Percentiles rank a stretch among this genome's conserved stretches.
Conservation (phyloP, 2,329 filamentous ascomycete genomes). For the Periconia digitata region DNA sequence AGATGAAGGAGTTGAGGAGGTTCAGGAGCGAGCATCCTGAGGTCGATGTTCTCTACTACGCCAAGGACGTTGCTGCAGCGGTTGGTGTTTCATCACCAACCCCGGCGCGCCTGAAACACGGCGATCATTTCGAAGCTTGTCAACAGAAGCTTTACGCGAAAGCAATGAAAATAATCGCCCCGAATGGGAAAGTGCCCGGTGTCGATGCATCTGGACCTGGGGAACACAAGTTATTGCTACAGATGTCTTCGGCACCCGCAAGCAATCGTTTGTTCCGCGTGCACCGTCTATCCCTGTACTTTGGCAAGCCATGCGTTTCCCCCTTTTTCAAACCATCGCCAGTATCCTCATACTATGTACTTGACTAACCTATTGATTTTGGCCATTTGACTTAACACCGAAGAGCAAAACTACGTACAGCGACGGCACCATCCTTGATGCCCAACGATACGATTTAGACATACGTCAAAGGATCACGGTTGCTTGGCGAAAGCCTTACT, state of each 20-base stretch:
- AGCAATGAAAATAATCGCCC: neutral
- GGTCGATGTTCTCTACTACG: constrained; percentile 3
- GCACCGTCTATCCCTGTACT: neutral
- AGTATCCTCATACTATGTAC: too few relatives aligned
- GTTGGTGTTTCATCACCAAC: constrained; percentile 8
- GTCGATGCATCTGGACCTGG: neutral
- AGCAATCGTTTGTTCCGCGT: neutral
- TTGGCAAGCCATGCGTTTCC: too few relatives aligned
- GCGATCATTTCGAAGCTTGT: neutral
- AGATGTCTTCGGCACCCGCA: too few relatives aligned
- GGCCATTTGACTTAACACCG: too few relatives aligned
- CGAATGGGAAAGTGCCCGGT: neutral
- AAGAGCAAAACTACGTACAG: too few relatives aligned
- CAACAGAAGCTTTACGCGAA: neutral
- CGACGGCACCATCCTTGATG: too few relatives aligned
- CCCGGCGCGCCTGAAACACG: constrained; percentile 8
- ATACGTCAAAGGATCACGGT: too few relatives aligned
- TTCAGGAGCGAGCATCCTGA: too few relatives aligned
- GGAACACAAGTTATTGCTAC: neutral
- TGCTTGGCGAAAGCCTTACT: too few relatives aligned
- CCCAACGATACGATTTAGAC: too few relatives aligned
- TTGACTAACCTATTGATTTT: too few relatives aligned
- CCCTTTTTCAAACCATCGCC: too few relatives aligned
- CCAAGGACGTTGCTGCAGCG: constrained; percentile 11
- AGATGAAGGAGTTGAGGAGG: neutral